phyloP scores from a whole-genome alignment of 176 grass and related monocot genomes.

The Pontederia crassipes region DNA sequence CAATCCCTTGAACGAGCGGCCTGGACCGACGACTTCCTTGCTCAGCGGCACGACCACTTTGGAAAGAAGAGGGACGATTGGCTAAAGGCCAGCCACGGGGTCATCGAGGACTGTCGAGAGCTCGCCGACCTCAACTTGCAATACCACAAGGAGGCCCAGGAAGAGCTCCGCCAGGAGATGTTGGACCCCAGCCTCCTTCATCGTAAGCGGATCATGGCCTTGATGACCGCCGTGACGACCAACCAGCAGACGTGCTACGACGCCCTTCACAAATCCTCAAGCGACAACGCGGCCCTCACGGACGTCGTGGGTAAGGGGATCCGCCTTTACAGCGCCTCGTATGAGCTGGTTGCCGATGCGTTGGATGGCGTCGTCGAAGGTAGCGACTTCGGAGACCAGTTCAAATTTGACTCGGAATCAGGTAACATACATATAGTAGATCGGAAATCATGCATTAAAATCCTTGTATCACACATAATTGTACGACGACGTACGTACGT shows the following conservation, averaged over 20 bases:
- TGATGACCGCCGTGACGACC: constrained; percentile 22
- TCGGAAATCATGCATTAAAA: too few species aligned
- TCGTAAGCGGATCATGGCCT: constrained; percentile 4
- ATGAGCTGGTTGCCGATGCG: background rate
- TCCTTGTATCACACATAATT: too few species aligned
- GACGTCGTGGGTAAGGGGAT: constrained; percentile 5
- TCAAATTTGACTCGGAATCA: background rate
- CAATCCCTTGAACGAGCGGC: background rate
- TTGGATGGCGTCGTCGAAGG: background rate
- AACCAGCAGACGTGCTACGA: constrained; percentile 24
- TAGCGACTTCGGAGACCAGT: too few species aligned
- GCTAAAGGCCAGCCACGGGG: background rate
- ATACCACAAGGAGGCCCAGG: constrained; percentile 1
- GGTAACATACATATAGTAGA: too few species aligned
- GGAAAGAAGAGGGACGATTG: too few species aligned
- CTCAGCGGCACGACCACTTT: too few species aligned
- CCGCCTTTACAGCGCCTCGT: constrained; percentile 14
- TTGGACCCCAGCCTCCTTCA: background rate
- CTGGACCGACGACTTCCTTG: too few species aligned
- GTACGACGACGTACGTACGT: too few species aligned
- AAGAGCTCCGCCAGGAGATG: background rate
- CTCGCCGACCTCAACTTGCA: background rate
- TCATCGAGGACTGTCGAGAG: constrained; percentile 1
- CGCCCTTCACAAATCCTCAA: constrained; percentile 2
- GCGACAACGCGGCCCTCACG: constrained; percentile 9